Evolutionary conservation across 1,139 yeast genomes (phyloP), one percentile per base, ranked within the genome.

Genomic region (Nakaseomyces delphensis): DNA sequence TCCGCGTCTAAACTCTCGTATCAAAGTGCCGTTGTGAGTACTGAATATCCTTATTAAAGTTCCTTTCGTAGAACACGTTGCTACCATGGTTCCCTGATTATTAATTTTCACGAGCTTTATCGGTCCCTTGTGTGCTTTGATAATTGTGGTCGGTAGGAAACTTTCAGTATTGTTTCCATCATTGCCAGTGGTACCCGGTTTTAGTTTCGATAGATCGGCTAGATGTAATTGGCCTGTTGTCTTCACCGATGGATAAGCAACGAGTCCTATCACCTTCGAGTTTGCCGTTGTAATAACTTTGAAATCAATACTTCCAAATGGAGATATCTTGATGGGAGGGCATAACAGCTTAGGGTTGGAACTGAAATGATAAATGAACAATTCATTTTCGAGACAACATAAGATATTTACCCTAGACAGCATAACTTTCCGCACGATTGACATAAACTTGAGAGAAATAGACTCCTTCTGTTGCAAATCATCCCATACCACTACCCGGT

Each of bases 31-130:
- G 43, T 76, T 80, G 43, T 72, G 71, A 0, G 91, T 79, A 8
- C 86, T 80, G 57, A 83, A 91, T 2, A 87, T 71, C 43, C 97
- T 52, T 13, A 89, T 79, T 18, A 89, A 71, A 0, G 97, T 89
- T 0, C 97, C 98, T 1, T 85, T 77, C 41, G 77, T 83, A 5
- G 94, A 82, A 3, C 96, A 95, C 10, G 91, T 79, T 1, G 96
- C 97, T 4, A 91, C 69, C 70, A 84, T 70, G 1, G 81, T 72
- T 0, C 95, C 95, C n/a, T 78, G 67, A 37, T 76, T 70, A 54
- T 82, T 83, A 32, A 89, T 59, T 1, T 84, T 76, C 13, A 89
- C 62, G 48, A 83, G 75, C 47, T 86, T 68, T 38, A 89, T 75
- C 21, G 71, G 70, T 2, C 85, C 72, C 57, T 79, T 81, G 63